Evolutionary conservation across 2,329 filamentous ascomycete genomes (phyloP), one percentile per base, ranked within the genome.

Genomic region (Aspergillus intermedius): DNA sequence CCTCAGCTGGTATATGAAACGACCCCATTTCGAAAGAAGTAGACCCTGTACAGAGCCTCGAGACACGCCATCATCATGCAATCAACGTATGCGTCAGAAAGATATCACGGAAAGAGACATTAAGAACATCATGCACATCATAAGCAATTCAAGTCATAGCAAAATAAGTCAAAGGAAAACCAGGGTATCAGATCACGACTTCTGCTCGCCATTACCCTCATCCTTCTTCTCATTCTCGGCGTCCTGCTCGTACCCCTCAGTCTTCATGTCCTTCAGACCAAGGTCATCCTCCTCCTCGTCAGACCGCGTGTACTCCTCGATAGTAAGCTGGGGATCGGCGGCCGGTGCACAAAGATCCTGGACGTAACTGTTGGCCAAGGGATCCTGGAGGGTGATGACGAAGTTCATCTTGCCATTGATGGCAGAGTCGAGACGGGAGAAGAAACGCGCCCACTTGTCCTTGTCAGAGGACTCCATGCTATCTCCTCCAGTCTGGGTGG

Each of bases 271-370:
- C 50, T 76, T 83, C 55, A 98, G 73, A 0, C 93, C 93, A 9
- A 98, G 74, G 50, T 96, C 88, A 62, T 98, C 93, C 71, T 95
- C 88, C 65, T 98, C 93, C 67, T 96, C 88, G 0, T 86, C 83
- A 0, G 91, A 95, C 52, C 93, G 80, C 51, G 87, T 81, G 67
- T 98, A 98, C 25, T 88, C 86, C 71, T 88, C 87, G 2, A 81
- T 78, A 49, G 79, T 82, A 65, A 98, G 86, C 70, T 93, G 86
- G 13, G 85, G 85, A 63, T 98, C 93, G 2, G 87, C 85, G 56
- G 90, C 86, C 21, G 89, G 83, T 4, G 83, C 87, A 44, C 76
- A 81, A 51, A 95, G 78, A 61, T 91, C 88, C 73, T 98, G 93
- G 42, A 98, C 87, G 65, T 95, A 98, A 63, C 89, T 95, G 67